Base-by-base conservation (phyloP, 2,329 filamentous ascomycete genomes). In the Aspergillus unguis region DNA sequence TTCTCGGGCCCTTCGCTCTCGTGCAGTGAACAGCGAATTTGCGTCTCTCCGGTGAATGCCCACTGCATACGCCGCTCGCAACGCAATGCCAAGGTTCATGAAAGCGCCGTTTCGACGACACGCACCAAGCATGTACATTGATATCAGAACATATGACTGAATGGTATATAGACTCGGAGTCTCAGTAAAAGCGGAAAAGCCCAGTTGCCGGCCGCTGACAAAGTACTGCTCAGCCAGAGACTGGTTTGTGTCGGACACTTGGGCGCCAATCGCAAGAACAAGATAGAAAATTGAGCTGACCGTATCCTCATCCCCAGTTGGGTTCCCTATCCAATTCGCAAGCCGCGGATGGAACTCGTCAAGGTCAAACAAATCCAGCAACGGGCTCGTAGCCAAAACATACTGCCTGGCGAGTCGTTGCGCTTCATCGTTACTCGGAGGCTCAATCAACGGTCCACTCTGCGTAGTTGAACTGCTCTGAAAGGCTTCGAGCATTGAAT, bases 51-150 rank as follows among this genome's bases (percentile, higher is more conserved):
- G 66, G 58, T 81, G 78, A 25, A 81, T 68, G 1, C 78, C 78
- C 26, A 80, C 74, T 1, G 78, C 77, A 56, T 80, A 80, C 1
- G 77, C 76, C 9, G 77, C 76, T 28, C 78, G 72, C 25, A 78
- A 69, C n/a, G 78, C 77, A 49, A 80, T 69, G 53, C 77, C 77
- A 17, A 80, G 73, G 44, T 79, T 77, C 59, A 80, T 71, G 50
- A 78, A 80, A 5, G 78, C 77, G 1, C 76, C 78, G 53, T 81
- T 81, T 8, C 77, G 75, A 40, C 79, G 74, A 51, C 75, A 79
- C 8, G 75, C 75, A 28, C 77, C 69, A 2, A 81, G 67, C 76
- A 80, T 77, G 58, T 76, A 80, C 56, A 80, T 72, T 1, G 77
- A 74, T n/a, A 80, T 72, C 11, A 80, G 58, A 5, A 76, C 68